Evolutionary conservation across 805 yeast genomes (phyloP), one percentile per base, ranked within the genome.

Genomic region (Saturnispora mendoncae): DNA sequence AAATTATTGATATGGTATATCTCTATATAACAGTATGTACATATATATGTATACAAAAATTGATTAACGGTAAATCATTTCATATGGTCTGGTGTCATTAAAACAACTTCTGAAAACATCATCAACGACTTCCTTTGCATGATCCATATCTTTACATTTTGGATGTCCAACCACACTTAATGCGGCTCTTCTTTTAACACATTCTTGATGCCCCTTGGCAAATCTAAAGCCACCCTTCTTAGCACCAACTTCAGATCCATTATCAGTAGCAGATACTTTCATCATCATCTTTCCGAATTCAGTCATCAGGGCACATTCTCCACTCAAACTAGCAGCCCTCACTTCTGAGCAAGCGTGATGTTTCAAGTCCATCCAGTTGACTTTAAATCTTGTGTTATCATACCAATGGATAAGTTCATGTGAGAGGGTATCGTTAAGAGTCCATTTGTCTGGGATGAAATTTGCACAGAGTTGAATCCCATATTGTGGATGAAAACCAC

Each of bases 291-390:
- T 54, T 43, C 73, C 67, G 52, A 87, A 79, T 60, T 92, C 95
- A 52, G 83, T 84, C 76, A 80, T 74, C 52, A 90, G 77, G 23
- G 97, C 73, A 62, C 98, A 92, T 57, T 92, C 98, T 6, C 98
- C 98, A 56, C 94, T 82, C 18, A 92, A 68, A 50, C 86, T 80
- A 9, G 94, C 80, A 0, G 98, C 98, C 45, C 98, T 70, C 39
- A 92, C 85, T 60, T 92, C 98, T 1, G 97, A 80, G 60, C 98
- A 92, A 1, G 98, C 98, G 57, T 90, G 97, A 56, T 92, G 98
- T 54, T 77, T 75, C 55, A 92, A 65, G 60, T 90, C 76, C 42
- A 71, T 55, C 82, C 95, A 83, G 60, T 92, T 85, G 2, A 92
- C 87, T 41, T 85, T 68, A 67, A 92, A 92, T 59, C 86, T 81